Evolutionary conservation across 83 land plant species (phyloP).

Genomic region (Picea abies): DNA sequence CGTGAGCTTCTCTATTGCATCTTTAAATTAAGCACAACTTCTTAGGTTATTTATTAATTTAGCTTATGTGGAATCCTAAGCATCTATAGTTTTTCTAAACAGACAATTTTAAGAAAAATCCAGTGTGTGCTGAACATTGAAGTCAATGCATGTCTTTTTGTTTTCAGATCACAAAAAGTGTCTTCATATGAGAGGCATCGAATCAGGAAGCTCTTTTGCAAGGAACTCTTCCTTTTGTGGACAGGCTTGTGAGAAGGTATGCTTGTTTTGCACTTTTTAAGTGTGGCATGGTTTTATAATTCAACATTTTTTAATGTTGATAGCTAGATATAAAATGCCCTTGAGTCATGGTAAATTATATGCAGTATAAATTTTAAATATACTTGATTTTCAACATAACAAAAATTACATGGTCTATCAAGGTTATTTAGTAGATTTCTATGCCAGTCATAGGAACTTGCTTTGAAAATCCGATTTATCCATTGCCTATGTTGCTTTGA

Average conservation of each 20-base stretch:
- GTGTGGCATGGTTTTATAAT: no score
- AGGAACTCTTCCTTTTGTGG: slow-evolving; percentile 37
- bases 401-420: no score
- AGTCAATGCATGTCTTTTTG: not conserved
- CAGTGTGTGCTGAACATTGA: not conserved
- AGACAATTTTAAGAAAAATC: not conserved
- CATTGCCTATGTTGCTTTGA: no score
- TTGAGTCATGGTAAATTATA: not conserved
- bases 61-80: not conserved
- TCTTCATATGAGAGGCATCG: slow-evolving; percentile 30
- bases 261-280: not conserved
- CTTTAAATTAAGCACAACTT: not conserved
- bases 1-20: not conserved
- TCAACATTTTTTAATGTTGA: not conserved
- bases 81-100: not conserved
- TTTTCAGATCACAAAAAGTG: slow-evolving; percentile 41
- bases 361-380: no score
- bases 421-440: no score
- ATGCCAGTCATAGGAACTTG: no score
- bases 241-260: slow-evolving; percentile 35
- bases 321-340: slow-evolving; percentile 1
- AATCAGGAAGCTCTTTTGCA: slow-evolving; percentile 20
- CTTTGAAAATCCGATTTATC: no score
- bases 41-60: no score
- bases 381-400: no score